A percentile compares a stretch with the other conserved stretches of the same genome.
phyloP scores from a whole-genome alignment of 257 asterid genomes.

The Vinca minor region DNA sequence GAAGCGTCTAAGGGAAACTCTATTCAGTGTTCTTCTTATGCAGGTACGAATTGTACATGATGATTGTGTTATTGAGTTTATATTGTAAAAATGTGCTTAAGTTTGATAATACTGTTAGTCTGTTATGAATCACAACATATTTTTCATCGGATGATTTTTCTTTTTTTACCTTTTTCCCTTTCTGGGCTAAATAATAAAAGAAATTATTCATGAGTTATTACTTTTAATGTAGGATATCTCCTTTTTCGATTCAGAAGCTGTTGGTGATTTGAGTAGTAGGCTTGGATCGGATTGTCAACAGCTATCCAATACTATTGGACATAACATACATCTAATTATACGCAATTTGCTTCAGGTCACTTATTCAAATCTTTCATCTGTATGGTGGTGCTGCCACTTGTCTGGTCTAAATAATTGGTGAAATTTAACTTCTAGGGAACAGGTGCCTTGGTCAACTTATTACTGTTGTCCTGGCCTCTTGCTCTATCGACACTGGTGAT shows the following conservation, averaged over 20 bases:
- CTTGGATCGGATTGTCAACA: constrained; percentile 99
- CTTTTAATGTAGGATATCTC: constrained; percentile 60
- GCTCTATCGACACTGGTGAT: constrained; percentile 69
- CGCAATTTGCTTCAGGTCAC: constrained; percentile 91
- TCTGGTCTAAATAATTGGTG: constrained; percentile 9
- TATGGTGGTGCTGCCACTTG: constrained; percentile 7
- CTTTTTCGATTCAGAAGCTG: constrained; percentile 86
- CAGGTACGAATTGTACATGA: constrained; percentile 40
- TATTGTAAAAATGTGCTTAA: background rate
- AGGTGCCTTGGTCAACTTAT: constrained; percentile 75
- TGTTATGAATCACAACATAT: constrained; percentile 8
- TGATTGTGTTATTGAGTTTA: background rate
- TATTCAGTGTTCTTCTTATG: constrained; percentile 72
- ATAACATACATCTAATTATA: constrained; percentile 72
- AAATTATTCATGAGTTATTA: constrained; percentile 12
- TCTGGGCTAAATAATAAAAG: background rate
- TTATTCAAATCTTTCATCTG: constrained; percentile 1
- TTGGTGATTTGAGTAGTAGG: constrained; percentile 97
- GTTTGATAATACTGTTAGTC: background rate
- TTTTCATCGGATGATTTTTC: background rate
- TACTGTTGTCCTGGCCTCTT: constrained; percentile 83
- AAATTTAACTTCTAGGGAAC: constrained; percentile 43
- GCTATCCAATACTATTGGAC: constrained; percentile 94
- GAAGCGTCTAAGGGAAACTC: constrained; percentile 76
- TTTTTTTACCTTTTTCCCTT: constrained; percentile 1